These are phyloP conservation scores for Alternaria sp. DNA, from an alignment of 2,329 filamentous ascomycete species.

Conservation along the genomic window DNA sequence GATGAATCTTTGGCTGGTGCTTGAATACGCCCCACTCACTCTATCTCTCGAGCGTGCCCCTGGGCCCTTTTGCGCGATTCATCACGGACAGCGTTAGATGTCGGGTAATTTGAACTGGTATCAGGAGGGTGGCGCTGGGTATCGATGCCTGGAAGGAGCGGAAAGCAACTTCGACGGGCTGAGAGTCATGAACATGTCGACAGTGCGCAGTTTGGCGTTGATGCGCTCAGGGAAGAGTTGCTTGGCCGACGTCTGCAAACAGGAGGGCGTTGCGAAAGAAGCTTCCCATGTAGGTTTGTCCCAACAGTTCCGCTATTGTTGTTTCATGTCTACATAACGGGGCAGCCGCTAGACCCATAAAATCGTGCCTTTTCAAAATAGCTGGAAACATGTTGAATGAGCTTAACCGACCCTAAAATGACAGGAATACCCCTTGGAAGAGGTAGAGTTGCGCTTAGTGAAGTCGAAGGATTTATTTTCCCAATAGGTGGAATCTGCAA, in stretches of 20 bases:
- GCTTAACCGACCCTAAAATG: constrained; percentile 11
- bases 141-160: constrained; percentile 1
- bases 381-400: constrained; percentile 11
- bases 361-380: not conserved
- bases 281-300: constrained; percentile 7
- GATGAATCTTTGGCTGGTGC: constrained; percentile 17
- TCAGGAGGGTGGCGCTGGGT: not conserved
- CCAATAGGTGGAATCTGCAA: constrained; percentile 14
- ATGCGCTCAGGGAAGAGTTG: not conserved
- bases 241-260: constrained; percentile 1
- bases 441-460: not conserved
- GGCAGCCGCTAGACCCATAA: constrained; percentile 8
- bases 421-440: not conserved
- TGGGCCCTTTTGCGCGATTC: constrained; percentile 3
- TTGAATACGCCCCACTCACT: constrained; percentile 16
- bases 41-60: constrained; percentile 11
- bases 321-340: constrained; percentile 14
- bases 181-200: constrained; percentile 1
- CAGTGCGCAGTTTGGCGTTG: constrained; percentile 1
- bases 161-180: not conserved
- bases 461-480: constrained; percentile 1
- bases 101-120: not conserved
- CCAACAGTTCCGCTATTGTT: constrained; percentile 4
- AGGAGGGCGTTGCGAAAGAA: not conserved
- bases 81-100: constrained; percentile 11